Base-by-base conservation (phyloP, 2,329 filamentous ascomycete species). In the Beauveria medogensis region DNA sequence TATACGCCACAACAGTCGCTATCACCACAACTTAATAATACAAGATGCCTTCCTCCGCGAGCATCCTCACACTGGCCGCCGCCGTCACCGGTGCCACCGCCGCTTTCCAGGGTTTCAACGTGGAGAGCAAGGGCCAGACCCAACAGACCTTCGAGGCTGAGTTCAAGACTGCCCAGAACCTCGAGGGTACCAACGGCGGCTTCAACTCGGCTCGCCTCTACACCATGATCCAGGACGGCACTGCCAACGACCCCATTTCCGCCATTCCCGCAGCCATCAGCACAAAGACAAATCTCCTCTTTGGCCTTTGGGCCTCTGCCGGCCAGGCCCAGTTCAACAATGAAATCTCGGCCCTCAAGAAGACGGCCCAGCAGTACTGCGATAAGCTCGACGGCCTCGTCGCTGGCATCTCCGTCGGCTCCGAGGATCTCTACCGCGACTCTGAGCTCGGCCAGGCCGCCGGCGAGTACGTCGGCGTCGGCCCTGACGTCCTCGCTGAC, bases 251-350 rank as follows among this genome's bases (percentile, higher is more conserved):
- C 34, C 80, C 85, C 67, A 91, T 89, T 69, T 78, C 82, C 46
- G 90, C 88, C 65, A 91, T 96, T 64, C 88, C 88, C 47, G 92
- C 92, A 48, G 92, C 91, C 68, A 91, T 96, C 74, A 82, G 81
- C 67, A 90, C 90, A 69, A 82, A 91, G 67, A 95, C 90, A 2
- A 81, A 82, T 48, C 82, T 97, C 28, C 82, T 97, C 12, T 84
- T 96, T 14, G 91, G 91, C 66, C 78, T 97, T 55, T 96, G 92
- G 92, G 84, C 85, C 10, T 93, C 90, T 0, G 88, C 80, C 46
- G 87, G 86, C 55, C 77, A 82, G 59, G 78, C 74, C 5, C 72
- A 71, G 24, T 86, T 95, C 72, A 75, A 81, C 71, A 89, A 91
- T 71, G 91, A 96, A 76, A 76, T 96, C 53, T 71, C 78, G 3